Evolutionary conservation across 306 rosid genomes (phyloP), one percentile per base, ranked within the genome.

Genomic region (Fagus crenata): DNA sequence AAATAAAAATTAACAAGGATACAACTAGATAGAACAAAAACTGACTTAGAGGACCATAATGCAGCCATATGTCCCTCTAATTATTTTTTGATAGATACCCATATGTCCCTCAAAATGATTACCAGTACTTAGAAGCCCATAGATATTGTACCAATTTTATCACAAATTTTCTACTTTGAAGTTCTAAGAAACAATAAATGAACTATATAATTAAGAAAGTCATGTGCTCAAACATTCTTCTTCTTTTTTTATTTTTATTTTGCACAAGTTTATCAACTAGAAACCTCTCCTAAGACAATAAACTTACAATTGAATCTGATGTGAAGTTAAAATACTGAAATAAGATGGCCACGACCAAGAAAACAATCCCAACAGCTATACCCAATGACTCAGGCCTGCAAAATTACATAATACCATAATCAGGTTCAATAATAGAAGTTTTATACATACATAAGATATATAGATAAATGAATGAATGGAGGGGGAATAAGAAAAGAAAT

Each of bases 311-410:
- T 76, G 97, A 95, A 88, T 95, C 97, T 51, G 88, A 84, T 17
- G 96, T 86, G 85, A 92, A 90, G 88, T 94, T 92, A 81, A 92
- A 95, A 82, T 89, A 90, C 89, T 92, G 97, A 86, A 95, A 95
- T 71, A 91, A 75, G 83, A 91, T 89, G 78, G 89, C 88, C 82
- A 92, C 67, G 54, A 95, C 93, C 89, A 95, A 76, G 91, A 88
- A 95, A 74, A 90, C 91, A 82, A 91, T 87, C 75, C 91, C 96
- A 83, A 95, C 96, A 75, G 87, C 99, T 76, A 95, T 85, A 49
- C 99, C 97, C 88, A 95, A 78, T 13, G 97, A 90, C 83, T 95
- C 99, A 7, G 99, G 99, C 88, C 97, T 95, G 89, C 81, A 77
- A 71, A 83, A 35, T 37, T 65, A 78, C 78, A 78, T 51, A 53